Evolutionary conservation across 2,329 filamentous ascomycete species (phyloP).

Genomic region (Pleoardoris graminearum): DNA sequence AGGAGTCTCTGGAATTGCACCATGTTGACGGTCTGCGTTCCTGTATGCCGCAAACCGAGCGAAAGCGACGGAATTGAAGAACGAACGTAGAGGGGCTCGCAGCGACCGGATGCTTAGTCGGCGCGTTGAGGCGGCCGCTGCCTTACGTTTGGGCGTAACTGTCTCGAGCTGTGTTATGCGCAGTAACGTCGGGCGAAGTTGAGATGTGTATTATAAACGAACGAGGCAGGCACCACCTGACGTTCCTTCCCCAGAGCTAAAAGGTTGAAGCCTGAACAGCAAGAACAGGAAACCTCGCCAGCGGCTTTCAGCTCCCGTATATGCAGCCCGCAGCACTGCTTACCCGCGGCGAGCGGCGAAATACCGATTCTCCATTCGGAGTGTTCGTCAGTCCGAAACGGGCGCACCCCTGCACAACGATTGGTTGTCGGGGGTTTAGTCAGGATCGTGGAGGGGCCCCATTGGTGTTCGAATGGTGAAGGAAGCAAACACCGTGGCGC

Average conservation of each 20-base stretch:
- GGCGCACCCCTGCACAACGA: conserved; percentile 1
- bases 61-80: neutral
- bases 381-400: neutral
- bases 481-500: neutral
- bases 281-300: neutral
- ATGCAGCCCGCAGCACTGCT: neutral
- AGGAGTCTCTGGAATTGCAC: conserved; percentile 19
- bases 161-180: neutral
- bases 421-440: neutral
- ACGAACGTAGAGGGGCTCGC: neutral
- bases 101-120: neutral
- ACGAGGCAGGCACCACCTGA: neutral
- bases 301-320: conserved; percentile 1
- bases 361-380: conserved; percentile 3
- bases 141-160: neutral
- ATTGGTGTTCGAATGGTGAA: neutral
- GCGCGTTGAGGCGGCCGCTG: neutral
- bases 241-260: neutral
- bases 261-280: neutral
- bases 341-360: conserved; percentile 1
- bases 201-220: neutral
- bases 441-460: neutral
- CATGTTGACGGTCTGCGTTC: neutral
- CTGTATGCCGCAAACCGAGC: neutral
- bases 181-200: neutral